A percentile compares a stretch with the other conserved stretches of the same genome.
Evolutionary conservation across 345 rosid species (phyloP).

Genomic region (Excoecaria agallocha): DNA sequence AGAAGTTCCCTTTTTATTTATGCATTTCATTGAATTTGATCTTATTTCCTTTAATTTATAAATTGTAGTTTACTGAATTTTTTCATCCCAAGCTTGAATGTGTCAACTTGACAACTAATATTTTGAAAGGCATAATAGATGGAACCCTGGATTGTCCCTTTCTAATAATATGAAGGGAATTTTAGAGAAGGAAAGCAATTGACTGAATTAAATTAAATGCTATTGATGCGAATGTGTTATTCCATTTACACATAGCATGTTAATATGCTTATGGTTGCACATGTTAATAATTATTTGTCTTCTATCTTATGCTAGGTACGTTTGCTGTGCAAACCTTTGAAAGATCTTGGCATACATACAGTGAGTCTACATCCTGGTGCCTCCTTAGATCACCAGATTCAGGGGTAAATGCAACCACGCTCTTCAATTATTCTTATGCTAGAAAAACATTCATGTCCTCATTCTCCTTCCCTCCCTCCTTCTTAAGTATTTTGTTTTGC

Average conservation of each 20-base stretch:
- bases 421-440: neutral
- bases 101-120: neutral
- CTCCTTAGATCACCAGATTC: constrained; percentile 70
- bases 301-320: constrained; percentile 53
- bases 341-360: constrained; percentile 76
- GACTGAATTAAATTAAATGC: neutral
- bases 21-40: neutral
- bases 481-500: neutral
- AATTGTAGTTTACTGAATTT: neutral
- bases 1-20: constrained; percentile 1
- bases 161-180: neutral
- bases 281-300: neutral
- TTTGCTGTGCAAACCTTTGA: constrained; percentile 71
- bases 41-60: neutral
- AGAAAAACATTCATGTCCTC: constrained; percentile 6
- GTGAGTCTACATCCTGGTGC: constrained; percentile 83
- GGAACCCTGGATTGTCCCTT: neutral
- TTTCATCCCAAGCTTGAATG: neutral
- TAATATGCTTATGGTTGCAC: neutral
- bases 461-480: neutral
- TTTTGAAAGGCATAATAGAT: neutral
- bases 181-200: neutral
- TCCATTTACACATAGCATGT: neutral
- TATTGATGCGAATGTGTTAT: neutral
- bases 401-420: constrained; percentile 46